Evolutionary conservation across 2,329 filamentous ascomycete species (phyloP).

Genomic region (Onygena corvina): DNA sequence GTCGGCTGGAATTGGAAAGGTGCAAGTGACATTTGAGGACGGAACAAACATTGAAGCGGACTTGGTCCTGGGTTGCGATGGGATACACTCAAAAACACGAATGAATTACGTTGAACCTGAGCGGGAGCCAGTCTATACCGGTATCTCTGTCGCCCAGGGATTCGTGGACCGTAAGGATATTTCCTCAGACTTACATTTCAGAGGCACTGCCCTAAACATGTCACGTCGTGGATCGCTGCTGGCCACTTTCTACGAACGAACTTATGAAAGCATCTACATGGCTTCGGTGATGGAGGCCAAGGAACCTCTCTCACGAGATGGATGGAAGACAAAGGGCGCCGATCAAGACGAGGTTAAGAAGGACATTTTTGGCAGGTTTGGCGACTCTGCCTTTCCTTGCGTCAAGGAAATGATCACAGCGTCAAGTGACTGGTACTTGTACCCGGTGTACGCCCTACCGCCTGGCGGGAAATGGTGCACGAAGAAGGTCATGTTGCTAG

Average conservation of each 20-base stretch:
- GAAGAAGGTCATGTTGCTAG: conserved; percentile 30
- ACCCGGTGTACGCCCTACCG: conserved; percentile 27
- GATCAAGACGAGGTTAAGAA: conserved; percentile 23
- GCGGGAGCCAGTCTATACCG: conserved; percentile 40
- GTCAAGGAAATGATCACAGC: conserved; percentile 26
- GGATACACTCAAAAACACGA: conserved; percentile 47
- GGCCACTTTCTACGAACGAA: conserved; percentile 31
- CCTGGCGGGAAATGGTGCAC: conserved; percentile 29
- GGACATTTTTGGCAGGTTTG: conserved; percentile 28
- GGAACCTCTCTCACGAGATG: conserved; percentile 16
- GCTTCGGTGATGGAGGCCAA: conserved; percentile 27
- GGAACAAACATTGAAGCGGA: conserved; percentile 31
- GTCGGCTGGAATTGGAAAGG: conserved; percentile 34
- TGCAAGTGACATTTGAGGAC: conserved; percentile 40
- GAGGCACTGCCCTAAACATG: conserved; percentile 36
- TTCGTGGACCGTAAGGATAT: conserved; percentile 11
- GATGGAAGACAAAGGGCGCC: conserved; percentile 16
- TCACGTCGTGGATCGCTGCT: conserved; percentile 39
- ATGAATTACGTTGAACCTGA: conserved; percentile 39
- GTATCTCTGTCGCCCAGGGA: conserved; percentile 24
- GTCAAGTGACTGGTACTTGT: conserved; percentile 24
- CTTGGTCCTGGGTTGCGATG: conserved; percentile 47
- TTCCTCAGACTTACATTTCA: conserved; percentile 24
- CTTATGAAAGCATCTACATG: conserved; percentile 21
- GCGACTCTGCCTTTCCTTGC: conserved; percentile 23